phyloP scores from a whole-genome alignment of 148 eudicot species.

The Rhododendron ferrugineum region DNA sequence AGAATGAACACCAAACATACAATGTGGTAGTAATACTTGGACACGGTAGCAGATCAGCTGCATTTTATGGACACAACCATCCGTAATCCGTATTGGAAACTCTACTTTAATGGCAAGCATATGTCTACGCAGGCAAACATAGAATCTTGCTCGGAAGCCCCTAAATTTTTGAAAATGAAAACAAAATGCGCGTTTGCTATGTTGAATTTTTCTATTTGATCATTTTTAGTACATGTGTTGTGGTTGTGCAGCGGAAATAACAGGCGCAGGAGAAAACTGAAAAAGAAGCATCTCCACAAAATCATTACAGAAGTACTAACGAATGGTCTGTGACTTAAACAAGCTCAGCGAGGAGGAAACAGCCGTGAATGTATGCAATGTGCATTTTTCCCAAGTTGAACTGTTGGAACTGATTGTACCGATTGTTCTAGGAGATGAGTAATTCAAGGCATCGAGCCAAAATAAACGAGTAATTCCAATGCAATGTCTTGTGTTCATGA shows the following conservation, averaged over 20 bases:
- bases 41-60: background rate
- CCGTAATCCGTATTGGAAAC: background rate
- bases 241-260: slow-evolving; percentile 50
- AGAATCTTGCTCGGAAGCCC: background rate
- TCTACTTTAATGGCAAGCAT: background rate
- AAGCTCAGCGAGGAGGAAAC: slow-evolving; percentile 11
- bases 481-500: background rate
- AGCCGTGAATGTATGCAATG: background rate
- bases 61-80: background rate
- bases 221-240: background rate
- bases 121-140: no score
- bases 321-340: slow-evolving; percentile 7
- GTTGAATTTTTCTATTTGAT: background rate
- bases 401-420: background rate
- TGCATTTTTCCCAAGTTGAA: background rate
- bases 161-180: background rate
- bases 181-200: background rate
- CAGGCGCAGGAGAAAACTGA: slow-evolving; percentile 56
- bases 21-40: background rate
- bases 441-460: background rate
- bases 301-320: slow-evolving; percentile 22
- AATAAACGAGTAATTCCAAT: background rate
- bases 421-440: background rate
- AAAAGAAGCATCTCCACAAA: slow-evolving; percentile 39
- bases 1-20: background rate